Percentiles rank a stretch among this genome's conserved stretches.
phyloP scores from a whole-genome alignment of 495 filamentous ascomycete genomes.

The Tetracladium marchalianum region DNA sequence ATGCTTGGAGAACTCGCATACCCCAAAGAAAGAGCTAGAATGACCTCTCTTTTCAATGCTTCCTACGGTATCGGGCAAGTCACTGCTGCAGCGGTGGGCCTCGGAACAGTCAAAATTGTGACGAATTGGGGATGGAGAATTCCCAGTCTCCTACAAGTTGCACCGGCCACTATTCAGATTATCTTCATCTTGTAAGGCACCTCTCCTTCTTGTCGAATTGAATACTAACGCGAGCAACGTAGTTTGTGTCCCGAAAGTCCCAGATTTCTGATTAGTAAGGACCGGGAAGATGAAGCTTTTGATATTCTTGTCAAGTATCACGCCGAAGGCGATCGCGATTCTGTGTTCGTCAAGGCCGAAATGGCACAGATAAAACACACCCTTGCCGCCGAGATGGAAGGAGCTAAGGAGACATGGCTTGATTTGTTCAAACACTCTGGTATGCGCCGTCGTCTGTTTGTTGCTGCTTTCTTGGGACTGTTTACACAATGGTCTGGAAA shows the following conservation, averaged over 20 bases:
- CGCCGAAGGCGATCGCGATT: conserved; percentile 41
- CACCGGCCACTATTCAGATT: conserved; percentile 3
- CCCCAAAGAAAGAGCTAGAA: conserved; percentile 53
- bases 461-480: conserved; percentile 38
- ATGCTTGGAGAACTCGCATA: conserved; percentile 57
- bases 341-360: conserved; percentile 44
- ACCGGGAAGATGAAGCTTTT: conserved; percentile 42
- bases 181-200: conserved; percentile 1
- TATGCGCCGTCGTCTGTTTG: conserved; percentile 39
- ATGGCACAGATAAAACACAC: conserved; percentile 41
- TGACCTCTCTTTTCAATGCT: conserved; percentile 60
- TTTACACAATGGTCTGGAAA: conserved; percentile 45
- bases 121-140: conserved; percentile 8
- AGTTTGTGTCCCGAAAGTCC: conserved; percentile 37
- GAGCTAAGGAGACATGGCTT: conserved; percentile 28
- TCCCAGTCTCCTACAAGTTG: conserved; percentile 9
- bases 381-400: conserved; percentile 36
- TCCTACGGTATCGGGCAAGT: conserved; percentile 42
- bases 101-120: conserved; percentile 1
- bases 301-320: conserved; percentile 44
- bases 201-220: neutral
- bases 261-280: conserved; percentile 46
- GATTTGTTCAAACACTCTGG: conserved; percentile 36
- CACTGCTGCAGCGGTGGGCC: conserved; percentile 24
- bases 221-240: neutral